A percentile compares a stretch with the other conserved stretches of the same genome.
Conservation (phyloP, 2,329 filamentous ascomycete species). For the Cordyceps tenuipes region DNA sequence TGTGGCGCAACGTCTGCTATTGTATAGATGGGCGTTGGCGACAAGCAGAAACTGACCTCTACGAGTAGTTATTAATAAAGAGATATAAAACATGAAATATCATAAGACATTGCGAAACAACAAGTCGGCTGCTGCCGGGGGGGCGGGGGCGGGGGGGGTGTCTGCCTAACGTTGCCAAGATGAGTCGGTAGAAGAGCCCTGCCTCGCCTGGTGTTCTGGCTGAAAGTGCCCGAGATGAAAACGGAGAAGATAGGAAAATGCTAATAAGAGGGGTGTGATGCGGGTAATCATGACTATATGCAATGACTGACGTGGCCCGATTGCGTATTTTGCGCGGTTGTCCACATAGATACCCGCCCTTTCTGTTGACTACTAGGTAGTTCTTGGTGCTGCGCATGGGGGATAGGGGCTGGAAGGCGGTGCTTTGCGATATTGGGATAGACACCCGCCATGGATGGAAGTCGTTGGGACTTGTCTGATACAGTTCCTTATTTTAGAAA, state of each 20-base stretch:
- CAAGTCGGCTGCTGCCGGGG: not conserved
- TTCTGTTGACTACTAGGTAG: no score
- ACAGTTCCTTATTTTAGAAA: not conserved
- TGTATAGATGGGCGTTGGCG: not conserved
- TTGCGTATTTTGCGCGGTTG: not conserved
- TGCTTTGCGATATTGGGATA: not conserved
- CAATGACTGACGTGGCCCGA: not conserved
- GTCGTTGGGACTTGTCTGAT: not conserved
- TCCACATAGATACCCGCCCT: not conserved
- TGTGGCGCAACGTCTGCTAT: no score
- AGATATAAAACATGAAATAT: no score
- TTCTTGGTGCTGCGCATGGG: not conserved
- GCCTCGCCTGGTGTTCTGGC: not conserved
- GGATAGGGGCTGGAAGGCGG: not conserved
- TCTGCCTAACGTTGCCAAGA: not conserved
- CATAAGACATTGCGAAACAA: not conserved
- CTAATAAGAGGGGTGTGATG: not conserved
- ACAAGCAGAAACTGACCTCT: not conserved
- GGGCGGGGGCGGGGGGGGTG: no score
- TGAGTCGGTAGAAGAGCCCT: no score
- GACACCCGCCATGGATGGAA: not conserved
- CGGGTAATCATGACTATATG: not conserved
- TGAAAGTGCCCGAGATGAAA: not conserved
- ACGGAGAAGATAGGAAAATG: not conserved
- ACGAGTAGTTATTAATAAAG: no score